These are phyloP conservation scores for Saccharomyces pastorianus DNA, from an alignment of 1,139 yeast species.

Conservation along the genomic window DNA sequence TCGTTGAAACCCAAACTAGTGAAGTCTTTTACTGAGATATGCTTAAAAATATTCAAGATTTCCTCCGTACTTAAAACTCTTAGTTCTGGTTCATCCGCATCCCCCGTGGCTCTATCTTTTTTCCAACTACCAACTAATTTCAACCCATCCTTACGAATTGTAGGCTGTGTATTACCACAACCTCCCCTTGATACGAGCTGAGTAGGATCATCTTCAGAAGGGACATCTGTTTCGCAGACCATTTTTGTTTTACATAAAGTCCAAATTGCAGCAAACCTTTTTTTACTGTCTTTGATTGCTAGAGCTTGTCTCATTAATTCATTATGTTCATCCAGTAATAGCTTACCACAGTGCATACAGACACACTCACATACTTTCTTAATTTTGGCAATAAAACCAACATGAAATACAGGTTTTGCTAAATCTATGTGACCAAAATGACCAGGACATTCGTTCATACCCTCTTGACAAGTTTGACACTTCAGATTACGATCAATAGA, in stretches of 20 bases:
- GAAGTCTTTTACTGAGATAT: constrained; percentile 80
- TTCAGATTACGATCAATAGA: constrained; percentile 93
- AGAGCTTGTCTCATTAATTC: constrained; percentile 85
- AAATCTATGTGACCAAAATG: constrained; percentile 98
- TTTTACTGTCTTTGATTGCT: constrained; percentile 85
- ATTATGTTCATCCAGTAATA: constrained; percentile 78
- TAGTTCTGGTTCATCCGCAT: constrained; percentile 86
- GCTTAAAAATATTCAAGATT: constrained; percentile 84
- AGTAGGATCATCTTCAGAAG: constrained; percentile 55
- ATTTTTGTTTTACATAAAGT: constrained; percentile 79
- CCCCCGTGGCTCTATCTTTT: constrained; percentile 62
- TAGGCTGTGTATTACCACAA: constrained; percentile 96
- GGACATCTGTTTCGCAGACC: constrained; percentile 88
- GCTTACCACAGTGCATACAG: constrained; percentile 97
- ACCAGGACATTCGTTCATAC: constrained; percentile 98
- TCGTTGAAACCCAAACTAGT: constrained; percentile 79
- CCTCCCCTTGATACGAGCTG: constrained; percentile 73
- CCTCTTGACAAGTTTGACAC: constrained; percentile 98
- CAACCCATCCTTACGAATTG: constrained; percentile 90
- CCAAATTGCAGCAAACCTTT: constrained; percentile 96
- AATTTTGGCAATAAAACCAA: constrained; percentile 88
- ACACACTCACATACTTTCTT: constrained; percentile 94
- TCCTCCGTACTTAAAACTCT: constrained; percentile 83
- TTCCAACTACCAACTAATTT: constrained; percentile 98
- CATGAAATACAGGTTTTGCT: constrained; percentile 97